A percentile compares a stretch with the other conserved stretches of the same genome.
Conservation (phyloP, 805 yeast genomes). For the Clavispora carvajalis region DNA sequence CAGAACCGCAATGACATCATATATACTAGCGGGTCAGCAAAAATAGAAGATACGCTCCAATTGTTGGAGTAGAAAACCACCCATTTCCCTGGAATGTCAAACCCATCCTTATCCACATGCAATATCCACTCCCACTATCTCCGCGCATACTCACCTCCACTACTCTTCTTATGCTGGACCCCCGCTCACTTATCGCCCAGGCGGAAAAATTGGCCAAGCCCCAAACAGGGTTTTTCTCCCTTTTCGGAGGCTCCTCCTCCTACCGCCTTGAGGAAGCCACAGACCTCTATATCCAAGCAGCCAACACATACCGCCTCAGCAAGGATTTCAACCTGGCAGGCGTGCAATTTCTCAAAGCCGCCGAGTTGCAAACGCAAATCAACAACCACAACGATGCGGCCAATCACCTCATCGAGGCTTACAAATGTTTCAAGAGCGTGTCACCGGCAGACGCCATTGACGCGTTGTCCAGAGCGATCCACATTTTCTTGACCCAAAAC, state of each 20-base stretch:
- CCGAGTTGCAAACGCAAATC: constrained; percentile 68
- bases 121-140: too few relatives aligned
- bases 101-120: too few relatives aligned
- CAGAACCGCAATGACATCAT: too few relatives aligned
- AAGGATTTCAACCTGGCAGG: constrained; percentile 78
- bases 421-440: constrained; percentile 72
- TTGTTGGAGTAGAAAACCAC: too few relatives aligned
- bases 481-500: constrained; percentile 68
- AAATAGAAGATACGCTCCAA: too few relatives aligned
- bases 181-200: constrained; percentile 39
- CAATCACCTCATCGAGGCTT: constrained; percentile 83
- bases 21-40: too few relatives aligned
- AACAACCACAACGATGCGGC: constrained; percentile 88
- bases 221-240: constrained; percentile 63
- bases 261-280: constrained; percentile 85
- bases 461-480: constrained; percentile 70
- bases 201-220: constrained; percentile 47
- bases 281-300: constrained; percentile 87
- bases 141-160: not conserved
- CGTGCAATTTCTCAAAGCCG: constrained; percentile 77
- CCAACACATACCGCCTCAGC: constrained; percentile 75
- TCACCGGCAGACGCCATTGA: constrained; percentile 75
- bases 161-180: constrained; percentile 24
- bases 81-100: too few relatives aligned
- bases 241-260: constrained; percentile 60